Evolutionary conservation across 2,329 filamentous ascomycete genomes (phyloP).

Genomic region (Cadophora luteo-olivacea): DNA sequence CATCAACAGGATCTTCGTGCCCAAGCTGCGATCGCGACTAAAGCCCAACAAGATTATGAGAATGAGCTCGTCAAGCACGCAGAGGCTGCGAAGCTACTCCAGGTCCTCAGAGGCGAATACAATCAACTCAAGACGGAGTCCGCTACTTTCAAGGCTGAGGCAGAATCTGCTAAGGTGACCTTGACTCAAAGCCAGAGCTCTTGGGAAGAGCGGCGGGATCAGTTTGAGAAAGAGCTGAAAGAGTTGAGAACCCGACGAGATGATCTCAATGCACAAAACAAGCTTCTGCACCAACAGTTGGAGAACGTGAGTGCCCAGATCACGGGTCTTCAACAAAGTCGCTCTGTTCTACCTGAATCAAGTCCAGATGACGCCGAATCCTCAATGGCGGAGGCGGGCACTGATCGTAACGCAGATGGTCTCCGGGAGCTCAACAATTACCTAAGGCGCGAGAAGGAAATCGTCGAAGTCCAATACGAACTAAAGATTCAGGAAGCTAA

Average conservation of each 20-base stretch:
- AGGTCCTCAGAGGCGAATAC: conserved; percentile 78
- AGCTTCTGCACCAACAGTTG: conserved; percentile 86
- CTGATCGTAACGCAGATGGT: conserved; percentile 71
- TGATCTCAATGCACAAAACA: conserved; percentile 88
- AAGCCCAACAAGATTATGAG: conserved; percentile 95
- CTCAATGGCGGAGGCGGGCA: conserved; percentile 48
- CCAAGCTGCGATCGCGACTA: conserved; percentile 91
- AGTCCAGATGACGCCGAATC: conserved; percentile 50
- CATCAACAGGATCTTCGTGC: conserved; percentile 92
- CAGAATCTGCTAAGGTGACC: conserved; percentile 82
- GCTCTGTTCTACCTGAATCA: conserved; percentile 61
- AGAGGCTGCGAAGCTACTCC: conserved; percentile 87
- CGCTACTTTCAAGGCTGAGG: conserved; percentile 77
- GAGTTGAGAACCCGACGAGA: conserved; percentile 82
- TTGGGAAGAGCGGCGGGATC: conserved; percentile 82
- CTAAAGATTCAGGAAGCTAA: conserved; percentile 87
- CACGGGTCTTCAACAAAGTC: conserved; percentile 77
- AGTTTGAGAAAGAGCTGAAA: conserved; percentile 81
- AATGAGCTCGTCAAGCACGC: conserved; percentile 93
- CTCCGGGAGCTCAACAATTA: conserved; percentile 92
- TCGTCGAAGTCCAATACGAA: conserved; percentile 95
- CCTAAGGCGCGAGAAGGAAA: conserved; percentile 94
- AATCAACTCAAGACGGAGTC: conserved; percentile 83
- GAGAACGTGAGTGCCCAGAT: conserved; percentile 85
- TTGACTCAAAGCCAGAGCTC: conserved; percentile 83